Evolutionary conservation across 495 filamentous ascomycete genomes (phyloP).

Genomic region (Platismatia glauca): DNA sequence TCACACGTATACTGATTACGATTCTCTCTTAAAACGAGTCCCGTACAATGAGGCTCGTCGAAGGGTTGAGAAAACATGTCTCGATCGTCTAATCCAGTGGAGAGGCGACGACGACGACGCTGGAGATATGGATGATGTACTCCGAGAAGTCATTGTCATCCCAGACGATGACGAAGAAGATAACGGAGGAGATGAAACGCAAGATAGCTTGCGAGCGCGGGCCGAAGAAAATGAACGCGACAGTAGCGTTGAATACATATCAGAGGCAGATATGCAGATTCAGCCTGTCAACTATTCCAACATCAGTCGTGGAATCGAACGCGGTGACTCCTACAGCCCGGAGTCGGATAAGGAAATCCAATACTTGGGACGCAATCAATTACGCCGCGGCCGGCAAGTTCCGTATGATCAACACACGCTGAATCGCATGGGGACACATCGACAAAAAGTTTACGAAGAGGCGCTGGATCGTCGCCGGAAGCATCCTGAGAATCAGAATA

Average conservation of each 20-base stretch:
- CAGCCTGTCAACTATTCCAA: conserved; percentile 16
- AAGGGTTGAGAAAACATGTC: conserved; percentile 57
- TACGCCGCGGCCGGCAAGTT: not conserved
- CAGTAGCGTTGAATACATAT: conserved; percentile 17
- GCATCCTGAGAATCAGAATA: conserved; percentile 3
- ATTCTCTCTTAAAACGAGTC: conserved; percentile 57
- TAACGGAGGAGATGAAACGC: conserved; percentile 22
- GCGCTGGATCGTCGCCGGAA: conserved; percentile 18
- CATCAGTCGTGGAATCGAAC: not conserved
- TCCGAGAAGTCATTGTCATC: conserved; percentile 42
- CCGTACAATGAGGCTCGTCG: conserved; percentile 61
- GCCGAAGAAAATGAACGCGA: conserved; percentile 1
- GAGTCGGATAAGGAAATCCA: conserved; percentile 12
- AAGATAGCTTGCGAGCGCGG: not conserved
- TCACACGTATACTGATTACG: conserved; percentile 80
- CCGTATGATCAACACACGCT: conserved; percentile 6
- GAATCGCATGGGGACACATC: conserved; percentile 13
- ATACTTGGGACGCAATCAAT: conserved; percentile 5
- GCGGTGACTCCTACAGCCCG: conserved; percentile 10
- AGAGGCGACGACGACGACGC: conserved; percentile 57
- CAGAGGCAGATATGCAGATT: conserved; percentile 14
- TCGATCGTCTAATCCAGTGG: conserved; percentile 74
- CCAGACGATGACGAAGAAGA: conserved; percentile 37
- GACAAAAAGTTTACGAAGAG: conserved; percentile 16
- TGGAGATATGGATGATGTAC: conserved; percentile 35